Conservation (phyloP, 208 protist genomes). For the Crithidia fasciculata region DNA sequence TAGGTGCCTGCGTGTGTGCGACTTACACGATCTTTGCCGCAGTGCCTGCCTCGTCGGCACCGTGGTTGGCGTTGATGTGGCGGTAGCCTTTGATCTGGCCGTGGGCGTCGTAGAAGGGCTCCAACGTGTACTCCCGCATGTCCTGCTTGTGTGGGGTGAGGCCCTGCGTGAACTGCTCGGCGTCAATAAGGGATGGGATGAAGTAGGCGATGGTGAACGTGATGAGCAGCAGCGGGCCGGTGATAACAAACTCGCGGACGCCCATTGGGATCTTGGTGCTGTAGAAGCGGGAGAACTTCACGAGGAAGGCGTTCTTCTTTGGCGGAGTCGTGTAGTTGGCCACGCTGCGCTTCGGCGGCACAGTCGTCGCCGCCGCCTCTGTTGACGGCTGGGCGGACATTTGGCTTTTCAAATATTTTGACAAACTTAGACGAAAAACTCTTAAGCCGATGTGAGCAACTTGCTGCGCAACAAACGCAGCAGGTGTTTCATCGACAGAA, state of each 20-base stretch:
- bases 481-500: no score
- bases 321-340: slow-evolving; percentile 74
- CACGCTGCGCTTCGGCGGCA: slow-evolving; percentile 44
- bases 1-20: not conserved
- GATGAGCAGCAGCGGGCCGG: slow-evolving; percentile 64
- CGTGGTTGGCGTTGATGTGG: slow-evolving; percentile 50
- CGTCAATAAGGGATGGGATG: slow-evolving; percentile 56
- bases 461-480: no score
- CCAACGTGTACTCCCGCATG: slow-evolving; percentile 78
- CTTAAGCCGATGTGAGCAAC: no score
- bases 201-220: slow-evolving; percentile 77
- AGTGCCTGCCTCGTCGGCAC: not conserved
- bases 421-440: no score
- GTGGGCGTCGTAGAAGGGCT: slow-evolving; percentile 82
- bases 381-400: not conserved
- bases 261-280: slow-evolving; percentile 83
- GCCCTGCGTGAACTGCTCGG: slow-evolving; percentile 79
- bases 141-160: slow-evolving; percentile 67
- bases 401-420: no score
- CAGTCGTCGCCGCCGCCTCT: not conserved
- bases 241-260: slow-evolving; percentile 86
- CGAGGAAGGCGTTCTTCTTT: slow-evolving; percentile 74
- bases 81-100: slow-evolving; percentile 78
- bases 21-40: not conserved
- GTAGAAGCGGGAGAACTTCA: slow-evolving; percentile 76